Base-by-base conservation (phyloP, 306 rosid species). In the Clitoria ternatea region DNA sequence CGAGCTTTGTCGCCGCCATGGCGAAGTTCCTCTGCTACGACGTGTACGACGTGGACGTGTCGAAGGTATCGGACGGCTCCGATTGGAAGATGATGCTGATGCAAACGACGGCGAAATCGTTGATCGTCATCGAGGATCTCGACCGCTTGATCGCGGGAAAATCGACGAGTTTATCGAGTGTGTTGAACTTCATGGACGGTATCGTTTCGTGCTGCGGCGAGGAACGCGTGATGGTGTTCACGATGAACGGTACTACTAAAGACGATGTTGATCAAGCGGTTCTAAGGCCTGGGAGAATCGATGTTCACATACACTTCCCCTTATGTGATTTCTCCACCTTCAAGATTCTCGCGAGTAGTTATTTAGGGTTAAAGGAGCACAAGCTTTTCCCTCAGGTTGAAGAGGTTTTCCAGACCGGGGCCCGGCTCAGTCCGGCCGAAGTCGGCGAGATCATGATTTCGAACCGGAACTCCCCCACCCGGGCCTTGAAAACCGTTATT, bases 181-280 rank as follows among this genome's bases (percentile, higher is more conserved):
- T 88, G 40, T 17, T 88, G 86, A 93, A 84, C 60, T 93, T 93
- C 86, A 88, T 93, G 97, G 97, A 93, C 49, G 98, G 98, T 4
- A 80, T 88, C 1, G 64, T 83, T 32, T 90, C 97, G 0, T 79
- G 85, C 37, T 84, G 90, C 30, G 94, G 94, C 0, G 98, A 93
- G 60, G 98, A 93, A 55, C 85, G 97, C 1, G 85, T 93, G 64
- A 77, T 90, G 90, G 96, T 90, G 6, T 88, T 93, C 74, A 90
- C 97, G n/a, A 81, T 88, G 90, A 87, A 64, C 75, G 83, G 70
- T 0, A 72, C 75, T 0, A 89, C 75, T 0, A 89, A 93, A 40
- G 89, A 80, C 6, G 80, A 78, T 12, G 55, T 89, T 18, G 97
- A 90, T 80, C 80, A 65, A 55, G 56, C 86, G 62, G 89, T 87